Conservation (phyloP, 768 basidiomycete genomes). For the Russula sp. region DNA sequence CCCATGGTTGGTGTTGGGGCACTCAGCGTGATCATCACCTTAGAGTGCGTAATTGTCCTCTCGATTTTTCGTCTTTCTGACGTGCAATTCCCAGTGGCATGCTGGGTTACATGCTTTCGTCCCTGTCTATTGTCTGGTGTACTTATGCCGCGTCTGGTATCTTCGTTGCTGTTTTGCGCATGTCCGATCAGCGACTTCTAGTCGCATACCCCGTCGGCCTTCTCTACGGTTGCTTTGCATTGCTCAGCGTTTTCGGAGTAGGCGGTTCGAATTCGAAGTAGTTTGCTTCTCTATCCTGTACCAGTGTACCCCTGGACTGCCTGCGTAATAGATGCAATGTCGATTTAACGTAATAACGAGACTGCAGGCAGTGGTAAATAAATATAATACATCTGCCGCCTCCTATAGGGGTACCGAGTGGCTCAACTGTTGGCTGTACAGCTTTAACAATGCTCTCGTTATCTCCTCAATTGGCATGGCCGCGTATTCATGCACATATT, state of each 20-base stretch:
- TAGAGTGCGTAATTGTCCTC: constrained; percentile 64
- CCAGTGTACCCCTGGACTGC: constrained; percentile 3
- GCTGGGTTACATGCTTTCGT: constrained; percentile 80
- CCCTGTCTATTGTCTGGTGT: constrained; percentile 90
- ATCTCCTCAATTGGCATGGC: constrained; percentile 81
- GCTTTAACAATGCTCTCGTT: constrained; percentile 69
- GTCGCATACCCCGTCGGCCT: constrained; percentile 96
- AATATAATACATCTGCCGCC: constrained; percentile 11
- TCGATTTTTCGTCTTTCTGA: constrained; percentile 22
- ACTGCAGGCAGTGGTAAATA: constrained; percentile 20
- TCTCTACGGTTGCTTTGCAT: constrained; percentile 90
- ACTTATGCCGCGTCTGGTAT: constrained; percentile 95
- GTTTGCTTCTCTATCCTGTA: constrained; percentile 9
- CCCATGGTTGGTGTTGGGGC: constrained; percentile 96
- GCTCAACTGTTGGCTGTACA: constrained; percentile 74
- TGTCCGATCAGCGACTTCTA: constrained; percentile 92
- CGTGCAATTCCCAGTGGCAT: constrained; percentile 51
- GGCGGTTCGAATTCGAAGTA: constrained; percentile 33
- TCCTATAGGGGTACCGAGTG: constrained; percentile 30
- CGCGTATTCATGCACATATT: constrained; percentile 84
- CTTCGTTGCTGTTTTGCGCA: constrained; percentile 90
- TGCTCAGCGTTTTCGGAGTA: constrained; percentile 86
- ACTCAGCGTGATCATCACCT: constrained; percentile 77
- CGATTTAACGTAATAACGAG: constrained; percentile 33
- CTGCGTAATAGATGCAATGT: constrained; percentile 24